These are phyloP conservation scores for Parsonsia alboflavescens DNA, from an alignment of 257 asterid species.

Conservation along the genomic window DNA sequence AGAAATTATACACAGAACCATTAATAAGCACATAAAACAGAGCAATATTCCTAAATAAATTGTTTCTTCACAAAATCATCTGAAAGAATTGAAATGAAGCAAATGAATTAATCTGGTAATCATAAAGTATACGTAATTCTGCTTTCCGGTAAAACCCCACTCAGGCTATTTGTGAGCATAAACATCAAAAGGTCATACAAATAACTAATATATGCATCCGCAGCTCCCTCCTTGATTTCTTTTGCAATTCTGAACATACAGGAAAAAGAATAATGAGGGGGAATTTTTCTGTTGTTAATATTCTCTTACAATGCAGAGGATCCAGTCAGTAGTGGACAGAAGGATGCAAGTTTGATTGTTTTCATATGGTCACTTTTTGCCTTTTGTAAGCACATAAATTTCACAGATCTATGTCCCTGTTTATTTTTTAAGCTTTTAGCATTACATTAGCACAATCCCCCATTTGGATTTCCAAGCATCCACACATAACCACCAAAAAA, in stretches of 20 bases:
- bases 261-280: neutral
- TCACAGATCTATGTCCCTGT: neutral
- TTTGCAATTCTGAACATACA: neutral
- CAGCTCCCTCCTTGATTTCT: neutral
- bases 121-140: neutral
- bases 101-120: neutral
- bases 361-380: neutral
- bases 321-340: neutral
- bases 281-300: neutral
- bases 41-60: neutral
- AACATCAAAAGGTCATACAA: neutral
- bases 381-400: neutral
- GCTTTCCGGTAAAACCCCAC: neutral
- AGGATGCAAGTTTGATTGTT: neutral
- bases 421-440: neutral
- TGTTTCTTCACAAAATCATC: neutral
- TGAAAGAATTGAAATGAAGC: neutral
- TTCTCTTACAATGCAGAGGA: neutral
- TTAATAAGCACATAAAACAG: neutral
- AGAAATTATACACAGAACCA: neutral
- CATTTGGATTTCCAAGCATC: neutral
- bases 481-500: neutral
- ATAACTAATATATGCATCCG: neutral
- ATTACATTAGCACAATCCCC: neutral
- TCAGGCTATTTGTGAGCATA: too few relatives aligned